Percentiles rank a stretch among this genome's conserved stretches.
Conservation (phyloP, 1,284 basidiomycete species). For the Heterobasidion annosum region DNA sequence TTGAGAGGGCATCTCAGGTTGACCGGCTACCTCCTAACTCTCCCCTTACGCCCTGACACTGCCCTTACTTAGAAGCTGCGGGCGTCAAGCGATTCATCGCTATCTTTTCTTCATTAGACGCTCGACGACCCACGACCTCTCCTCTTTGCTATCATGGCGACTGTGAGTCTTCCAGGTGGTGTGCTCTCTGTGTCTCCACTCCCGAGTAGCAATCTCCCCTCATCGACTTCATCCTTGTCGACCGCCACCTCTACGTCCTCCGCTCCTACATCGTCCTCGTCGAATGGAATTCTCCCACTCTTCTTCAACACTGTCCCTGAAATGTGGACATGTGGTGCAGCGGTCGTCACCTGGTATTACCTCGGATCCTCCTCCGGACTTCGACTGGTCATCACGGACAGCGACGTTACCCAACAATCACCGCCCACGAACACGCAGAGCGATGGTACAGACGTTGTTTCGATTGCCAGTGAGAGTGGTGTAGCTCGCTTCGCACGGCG, state of each 20-base stretch:
- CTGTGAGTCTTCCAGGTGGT: neutral
- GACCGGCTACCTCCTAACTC: too few species aligned
- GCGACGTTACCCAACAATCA: constrained; percentile 4
- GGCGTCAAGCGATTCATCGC: too few species aligned
- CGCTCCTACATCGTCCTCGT: neutral
- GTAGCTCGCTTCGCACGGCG: constrained; percentile 1
- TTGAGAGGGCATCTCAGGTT: too few species aligned
- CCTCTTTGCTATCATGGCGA: too few species aligned
- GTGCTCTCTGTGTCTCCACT: neutral
- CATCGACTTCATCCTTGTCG: neutral
- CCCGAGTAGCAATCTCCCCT: too few species aligned
- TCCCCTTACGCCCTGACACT: too few species aligned
- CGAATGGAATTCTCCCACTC: constrained; percentile 6
- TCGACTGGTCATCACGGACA: constrained; percentile 11
- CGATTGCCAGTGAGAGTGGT: neutral
- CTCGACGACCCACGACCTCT: too few species aligned
- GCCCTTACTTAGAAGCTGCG: too few species aligned
- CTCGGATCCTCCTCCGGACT: constrained; percentile 2
- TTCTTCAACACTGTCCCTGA: constrained; percentile 6
- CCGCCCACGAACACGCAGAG: neutral
- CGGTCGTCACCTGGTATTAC: constrained; percentile 13
- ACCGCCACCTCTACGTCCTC: neutral
- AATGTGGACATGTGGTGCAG: constrained; percentile 12
- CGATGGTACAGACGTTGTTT: neutral
- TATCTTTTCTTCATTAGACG: too few species aligned